Percentiles rank a stretch among this genome's conserved stretches.
These are phyloP conservation scores for Candida ficus DNA, from an alignment of 805 yeast species.

Conservation along the genomic window DNA sequence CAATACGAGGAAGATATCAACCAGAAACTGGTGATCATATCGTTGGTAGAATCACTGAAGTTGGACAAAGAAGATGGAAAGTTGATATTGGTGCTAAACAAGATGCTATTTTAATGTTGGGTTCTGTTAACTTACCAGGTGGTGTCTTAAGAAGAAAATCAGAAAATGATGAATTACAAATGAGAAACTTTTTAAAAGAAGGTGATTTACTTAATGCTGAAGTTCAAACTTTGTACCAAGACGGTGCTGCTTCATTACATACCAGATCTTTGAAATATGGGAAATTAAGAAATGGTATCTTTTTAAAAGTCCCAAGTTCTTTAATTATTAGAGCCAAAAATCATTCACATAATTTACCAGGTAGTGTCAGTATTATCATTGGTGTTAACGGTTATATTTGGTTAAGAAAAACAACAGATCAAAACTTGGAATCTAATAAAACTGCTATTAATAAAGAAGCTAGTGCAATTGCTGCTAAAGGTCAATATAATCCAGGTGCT, in stretches of 20 bases:
- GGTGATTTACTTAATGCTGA: slow-evolving; percentile 96
- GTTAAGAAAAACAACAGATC: slow-evolving; percentile 65
- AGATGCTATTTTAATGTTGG: slow-evolving; percentile 87
- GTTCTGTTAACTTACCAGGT: slow-evolving; percentile 95
- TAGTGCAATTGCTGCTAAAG: slow-evolving; percentile 24
- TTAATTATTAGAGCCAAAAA: slow-evolving; percentile 80
- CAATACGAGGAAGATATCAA: slow-evolving; percentile 79
- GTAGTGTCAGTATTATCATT: slow-evolving; percentile 82
- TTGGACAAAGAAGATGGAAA: slow-evolving; percentile 91
- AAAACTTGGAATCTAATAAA: slow-evolving; percentile 23
- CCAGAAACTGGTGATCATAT: slow-evolving; percentile 98
- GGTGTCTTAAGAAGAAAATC: slow-evolving; percentile 92
- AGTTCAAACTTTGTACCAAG: slow-evolving; percentile 82
- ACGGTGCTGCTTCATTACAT: slow-evolving; percentile 91
- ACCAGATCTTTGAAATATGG: slow-evolving; percentile 96
- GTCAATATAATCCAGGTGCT: slow-evolving; percentile 47
- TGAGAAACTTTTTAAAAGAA: slow-evolving; percentile 91
- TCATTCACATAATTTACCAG: slow-evolving; percentile 86
- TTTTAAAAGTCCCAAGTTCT: slow-evolving; percentile 75
- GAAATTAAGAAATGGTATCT: slow-evolving; percentile 85
- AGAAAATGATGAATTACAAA: slow-evolving; percentile 92
- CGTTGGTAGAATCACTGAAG: slow-evolving; percentile 91
- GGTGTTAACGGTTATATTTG: slow-evolving; percentile 96
- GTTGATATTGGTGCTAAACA: slow-evolving; percentile 95
- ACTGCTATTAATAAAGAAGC: slow-evolving; percentile 29